Evolutionary conservation across 2,329 filamentous ascomycete species (phyloP).

Genomic region (Epichloe glyceriae): DNA sequence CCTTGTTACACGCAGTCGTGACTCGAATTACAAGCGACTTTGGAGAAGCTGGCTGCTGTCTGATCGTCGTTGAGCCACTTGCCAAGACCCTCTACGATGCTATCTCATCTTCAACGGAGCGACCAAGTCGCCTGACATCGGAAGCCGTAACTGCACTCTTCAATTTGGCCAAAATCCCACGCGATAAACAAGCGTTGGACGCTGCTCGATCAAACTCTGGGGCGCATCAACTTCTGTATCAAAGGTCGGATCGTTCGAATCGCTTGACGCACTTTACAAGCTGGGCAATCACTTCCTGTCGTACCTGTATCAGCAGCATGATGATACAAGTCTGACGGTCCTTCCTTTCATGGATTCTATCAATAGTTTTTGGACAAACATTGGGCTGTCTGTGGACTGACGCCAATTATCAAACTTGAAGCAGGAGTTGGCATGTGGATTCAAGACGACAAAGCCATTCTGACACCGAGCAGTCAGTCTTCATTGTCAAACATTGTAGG

Average conservation of each 20-base stretch:
- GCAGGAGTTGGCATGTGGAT: slow-evolving; percentile 50
- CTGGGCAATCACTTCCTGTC: slow-evolving; percentile 41
- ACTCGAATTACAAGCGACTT: slow-evolving; percentile 46
- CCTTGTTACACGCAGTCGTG: slow-evolving; percentile 44
- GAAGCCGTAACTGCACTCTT: slow-evolving; percentile 26
- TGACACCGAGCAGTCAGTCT: slow-evolving; percentile 28
- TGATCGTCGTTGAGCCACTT: slow-evolving; percentile 59
- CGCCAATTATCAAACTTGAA: slow-evolving; percentile 48
- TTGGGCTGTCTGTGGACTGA: slow-evolving; percentile 15
- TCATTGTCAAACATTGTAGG: slow-evolving; percentile 28
- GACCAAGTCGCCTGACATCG: slow-evolving; percentile 17
- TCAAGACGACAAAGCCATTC: slow-evolving; percentile 36
- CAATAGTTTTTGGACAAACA: slow-evolving; percentile 22
- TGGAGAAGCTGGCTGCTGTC: slow-evolving; percentile 53
- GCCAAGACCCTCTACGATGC: slow-evolving; percentile 39
- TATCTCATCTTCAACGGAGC: neutral
- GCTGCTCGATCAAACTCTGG: slow-evolving; percentile 54
- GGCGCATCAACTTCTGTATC: slow-evolving; percentile 17
- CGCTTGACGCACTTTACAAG: slow-evolving; percentile 54
- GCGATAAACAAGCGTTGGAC: slow-evolving; percentile 50
- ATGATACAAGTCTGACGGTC: slow-evolving; percentile 19
- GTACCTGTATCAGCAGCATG: slow-evolving; percentile 37
- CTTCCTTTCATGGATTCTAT: slow-evolving; percentile 10
- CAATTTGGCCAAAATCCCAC: slow-evolving; percentile 37
- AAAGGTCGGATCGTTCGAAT: slow-evolving; percentile 39